Conservation (phyloP, 306 rosid genomes). For the Vicia sativa region DNA sequence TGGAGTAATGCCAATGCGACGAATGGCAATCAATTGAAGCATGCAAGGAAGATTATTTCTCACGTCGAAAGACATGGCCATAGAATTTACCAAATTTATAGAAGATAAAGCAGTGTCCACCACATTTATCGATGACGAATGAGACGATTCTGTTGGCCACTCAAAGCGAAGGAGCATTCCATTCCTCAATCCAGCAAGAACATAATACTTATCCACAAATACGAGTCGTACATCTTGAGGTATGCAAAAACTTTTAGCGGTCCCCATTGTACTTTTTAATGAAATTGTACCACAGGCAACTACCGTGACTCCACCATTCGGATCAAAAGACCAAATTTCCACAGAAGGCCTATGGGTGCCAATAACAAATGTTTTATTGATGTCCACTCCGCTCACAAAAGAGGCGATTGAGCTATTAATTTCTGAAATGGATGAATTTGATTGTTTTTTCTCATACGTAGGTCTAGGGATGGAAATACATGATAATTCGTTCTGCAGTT, state of each 20-base stretch:
- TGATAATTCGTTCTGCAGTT: conserved; percentile 77
- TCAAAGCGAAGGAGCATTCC: conserved; percentile 96
- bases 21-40: conserved; percentile 86
- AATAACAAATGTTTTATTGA: conserved; percentile 66
- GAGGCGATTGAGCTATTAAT: conserved; percentile 45
- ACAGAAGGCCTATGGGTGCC: conserved; percentile 94
- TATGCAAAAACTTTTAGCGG: conserved; percentile 80
- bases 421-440: conserved; percentile 43
- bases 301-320: conserved; percentile 57
- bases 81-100: conserved; percentile 49
- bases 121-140: conserved; percentile 45
- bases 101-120: conserved; percentile 52
- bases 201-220: conserved; percentile 69
- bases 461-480: conserved; percentile 85
- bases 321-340: conserved; percentile 64
- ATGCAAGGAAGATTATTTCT: conserved; percentile 46
- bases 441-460: conserved; percentile 43
- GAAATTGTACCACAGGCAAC: conserved; percentile 81
- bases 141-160: conserved; percentile 67
- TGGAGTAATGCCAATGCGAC: conserved; percentile 95
- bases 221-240: conserved; percentile 97
- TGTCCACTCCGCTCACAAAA: conserved; percentile 55
- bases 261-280: conserved; percentile 64
- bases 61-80: conserved; percentile 45
- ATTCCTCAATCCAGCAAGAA: conserved; percentile 90